Evolutionary conservation across 805 yeast species (phyloP), one percentile per base, ranked within the genome.

Genomic region (Yarrowia sp.): DNA sequence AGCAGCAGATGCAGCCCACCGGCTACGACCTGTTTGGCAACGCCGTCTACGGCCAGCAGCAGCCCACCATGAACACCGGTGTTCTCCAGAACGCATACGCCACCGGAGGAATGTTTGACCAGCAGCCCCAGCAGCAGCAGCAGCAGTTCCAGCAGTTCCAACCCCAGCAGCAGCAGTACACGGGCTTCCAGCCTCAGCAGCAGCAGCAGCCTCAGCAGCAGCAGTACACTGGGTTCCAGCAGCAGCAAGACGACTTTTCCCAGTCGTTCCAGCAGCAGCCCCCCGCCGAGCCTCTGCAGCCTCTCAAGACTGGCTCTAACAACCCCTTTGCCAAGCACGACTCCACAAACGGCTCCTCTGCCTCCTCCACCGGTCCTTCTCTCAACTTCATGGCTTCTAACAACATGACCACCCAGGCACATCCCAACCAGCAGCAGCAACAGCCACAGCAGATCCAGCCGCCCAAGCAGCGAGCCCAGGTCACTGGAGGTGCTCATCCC

Each of bases 221-320:
- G 85, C 83, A 72, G 82, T 83, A 69, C 82, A 51, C 58, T 9
- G 58, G 58, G 2, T 51, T 15, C 61, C 86, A 71, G 83, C 84
- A 73, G 85, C 84, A 73, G 85, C 85, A 67, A 82, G 38, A 51
- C 18, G 58, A 51, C 58, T 83, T 66, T 80, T 86, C 73, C 84
- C 85, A 68, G 79, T 80, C 64, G 77, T 80, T 74, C 83, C 89
- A 74, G 89, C 90, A 73, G 86, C 87, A 69, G 80, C 82, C 71
- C 82, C 89, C 71, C 82, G 87, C 74, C 87, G 86, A 70, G 87
- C 87, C 70, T 28, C 75, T 82, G 65, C 79, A 78, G 70, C 90
- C 90, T 4, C 76, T 86, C 69, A 81, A 83, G 68, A 86, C 92
- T 0, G 92, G 92, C 3, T 80, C 89, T 18, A 88, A 89, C 75